Evolutionary conservation across 2,329 filamentous ascomycete species (phyloP).

Genomic region (Endocalyx cinctus): DNA sequence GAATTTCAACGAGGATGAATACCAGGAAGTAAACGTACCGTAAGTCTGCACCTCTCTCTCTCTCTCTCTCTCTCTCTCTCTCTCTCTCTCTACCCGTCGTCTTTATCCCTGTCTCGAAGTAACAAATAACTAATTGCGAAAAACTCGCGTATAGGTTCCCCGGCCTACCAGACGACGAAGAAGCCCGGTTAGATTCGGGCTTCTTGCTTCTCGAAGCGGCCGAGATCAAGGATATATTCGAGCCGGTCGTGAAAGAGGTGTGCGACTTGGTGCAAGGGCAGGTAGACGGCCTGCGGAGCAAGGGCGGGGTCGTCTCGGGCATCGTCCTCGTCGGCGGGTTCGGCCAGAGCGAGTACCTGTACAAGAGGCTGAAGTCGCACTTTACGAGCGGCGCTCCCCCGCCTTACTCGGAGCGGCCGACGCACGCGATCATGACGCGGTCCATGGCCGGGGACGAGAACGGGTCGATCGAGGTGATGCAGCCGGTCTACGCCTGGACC

Average conservation of each 20-base stretch:
- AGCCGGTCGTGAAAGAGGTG: conserved; percentile 68
- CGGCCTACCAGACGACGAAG: conserved; percentile 70
- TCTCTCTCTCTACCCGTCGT: no score
- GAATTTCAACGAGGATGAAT: conserved; percentile 76
- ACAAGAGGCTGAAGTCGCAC: conserved; percentile 64
- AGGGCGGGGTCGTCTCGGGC: conserved; percentile 61
- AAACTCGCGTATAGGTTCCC: conserved; percentile 50
- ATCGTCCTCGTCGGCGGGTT: conserved; percentile 81
- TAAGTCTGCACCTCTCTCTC: conserved; percentile 29
- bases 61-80: background rate
- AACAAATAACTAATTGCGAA: background rate
- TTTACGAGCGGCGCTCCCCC: conserved; percentile 58
- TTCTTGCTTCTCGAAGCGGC: conserved; percentile 68
- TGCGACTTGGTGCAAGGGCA: conserved; percentile 65
- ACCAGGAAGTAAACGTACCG: conserved; percentile 73
- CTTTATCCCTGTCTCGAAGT: no score
- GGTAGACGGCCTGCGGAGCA: conserved; percentile 57
- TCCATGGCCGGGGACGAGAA: conserved; percentile 40
- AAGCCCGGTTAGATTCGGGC: conserved; percentile 68
- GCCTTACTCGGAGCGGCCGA: conserved; percentile 65
- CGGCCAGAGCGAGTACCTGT: conserved; percentile 73
- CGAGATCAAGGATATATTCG: conserved; percentile 69
- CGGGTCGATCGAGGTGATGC: conserved; percentile 70
- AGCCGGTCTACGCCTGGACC: conserved; percentile 78
- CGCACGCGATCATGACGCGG: conserved; percentile 52